A percentile compares a stretch with the other conserved stretches of the same genome.
These are phyloP conservation scores for Moniliophthora roreri DNA, from an alignment of 1,284 basidiomycete genomes.

Conservation along the genomic window DNA sequence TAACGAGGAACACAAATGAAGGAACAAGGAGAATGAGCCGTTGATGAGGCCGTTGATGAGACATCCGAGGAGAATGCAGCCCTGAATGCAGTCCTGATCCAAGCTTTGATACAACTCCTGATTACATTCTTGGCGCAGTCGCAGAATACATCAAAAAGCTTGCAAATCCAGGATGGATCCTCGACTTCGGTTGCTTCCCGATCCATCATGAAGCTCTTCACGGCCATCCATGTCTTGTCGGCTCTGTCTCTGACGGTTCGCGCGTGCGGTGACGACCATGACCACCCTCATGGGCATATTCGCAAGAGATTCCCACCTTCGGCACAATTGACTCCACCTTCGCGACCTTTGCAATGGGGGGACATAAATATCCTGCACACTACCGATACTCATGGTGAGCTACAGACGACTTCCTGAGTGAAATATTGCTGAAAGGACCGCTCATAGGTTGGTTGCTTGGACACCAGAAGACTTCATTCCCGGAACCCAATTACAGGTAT, in stretches of 20 bases:
- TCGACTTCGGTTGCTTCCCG: neutral
- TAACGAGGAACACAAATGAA: no score
- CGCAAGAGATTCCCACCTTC: no score
- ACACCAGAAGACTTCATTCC: constrained; percentile 66
- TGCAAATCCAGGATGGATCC: no score
- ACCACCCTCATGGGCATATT: neutral
- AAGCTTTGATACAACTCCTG: no score
- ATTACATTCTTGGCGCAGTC: no score
- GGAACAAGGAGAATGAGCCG: no score
- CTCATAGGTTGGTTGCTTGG: constrained; percentile 67
- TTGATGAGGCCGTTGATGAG: no score
- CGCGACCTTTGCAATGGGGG: constrained; percentile 68
- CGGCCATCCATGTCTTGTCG: neutral
- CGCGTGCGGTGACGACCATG: neutral
- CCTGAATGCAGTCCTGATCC: no score
- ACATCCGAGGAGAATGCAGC: no score
- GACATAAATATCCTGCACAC: constrained; percentile 81
- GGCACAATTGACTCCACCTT: constrained; percentile 31
- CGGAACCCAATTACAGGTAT: constrained; percentile 75
- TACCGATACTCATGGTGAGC: constrained; percentile 69
- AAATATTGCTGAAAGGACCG: neutral
- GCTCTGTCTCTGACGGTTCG: neutral
- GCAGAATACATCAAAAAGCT: no score
- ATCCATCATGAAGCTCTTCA: neutral
- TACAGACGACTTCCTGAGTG: neutral